A percentile compares a stretch with the other conserved stretches of the same genome.
phyloP scores from a whole-genome alignment of 2,329 filamentous ascomycete species.

The Chalaropsis ovoidea region DNA sequence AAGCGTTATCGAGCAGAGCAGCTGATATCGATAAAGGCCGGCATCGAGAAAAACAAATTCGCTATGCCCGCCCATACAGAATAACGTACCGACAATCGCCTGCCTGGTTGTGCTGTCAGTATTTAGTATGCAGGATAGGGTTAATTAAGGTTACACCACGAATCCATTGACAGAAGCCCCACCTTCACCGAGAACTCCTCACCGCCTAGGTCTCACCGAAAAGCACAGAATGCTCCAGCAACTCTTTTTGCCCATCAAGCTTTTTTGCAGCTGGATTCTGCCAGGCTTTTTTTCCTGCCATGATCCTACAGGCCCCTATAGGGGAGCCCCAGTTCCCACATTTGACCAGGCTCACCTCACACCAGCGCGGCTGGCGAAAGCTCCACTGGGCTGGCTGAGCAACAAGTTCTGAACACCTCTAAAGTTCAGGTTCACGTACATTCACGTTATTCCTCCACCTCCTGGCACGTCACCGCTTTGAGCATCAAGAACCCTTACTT shows the following conservation, averaged over 20 bases:
- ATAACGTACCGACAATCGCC: no score
- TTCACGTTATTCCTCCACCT: conserved; percentile 19
- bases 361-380: conserved; percentile 10
- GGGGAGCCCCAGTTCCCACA: conserved; percentile 10
- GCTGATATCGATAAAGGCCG: no score
- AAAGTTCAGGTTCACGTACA: conserved; percentile 20
- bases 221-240: conserved; percentile 22
- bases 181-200: conserved; percentile 13
- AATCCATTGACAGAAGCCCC: not conserved
- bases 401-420: conserved; percentile 22
- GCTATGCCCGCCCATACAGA: no score
- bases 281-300: conserved; percentile 20
- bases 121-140: no score
- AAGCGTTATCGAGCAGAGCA: no score
- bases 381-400: conserved; percentile 19
- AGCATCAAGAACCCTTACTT: conserved; percentile 19
- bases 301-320: not conserved
- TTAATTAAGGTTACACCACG: conserved; percentile 2
- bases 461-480: conserved; percentile 24
- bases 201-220: conserved; percentile 13
- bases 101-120: no score
- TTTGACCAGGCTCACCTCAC: conserved; percentile 5
- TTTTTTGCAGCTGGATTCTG: conserved; percentile 17
- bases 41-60: no score
- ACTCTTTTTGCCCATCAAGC: not conserved